Percentiles rank a stretch among this genome's conserved stretches.
Evolutionary conservation across 257 asterid species (phyloP).

Genomic region (Solanum ahanhuiri): DNA sequence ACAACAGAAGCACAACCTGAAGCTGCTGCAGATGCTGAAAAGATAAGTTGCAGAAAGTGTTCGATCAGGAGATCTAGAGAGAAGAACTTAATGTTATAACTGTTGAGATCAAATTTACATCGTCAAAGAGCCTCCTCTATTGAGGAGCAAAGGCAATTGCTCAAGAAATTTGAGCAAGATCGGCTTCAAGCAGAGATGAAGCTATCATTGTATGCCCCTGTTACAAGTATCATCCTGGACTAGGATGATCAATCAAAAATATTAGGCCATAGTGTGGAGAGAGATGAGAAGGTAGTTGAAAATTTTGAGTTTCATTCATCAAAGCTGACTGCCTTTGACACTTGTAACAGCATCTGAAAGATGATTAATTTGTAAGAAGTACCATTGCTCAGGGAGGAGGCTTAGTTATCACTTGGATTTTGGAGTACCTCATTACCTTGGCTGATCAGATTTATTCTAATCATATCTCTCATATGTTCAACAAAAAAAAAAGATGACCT

Average conservation of each 20-base stretch:
- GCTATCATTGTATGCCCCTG: slow-evolving; percentile 73
- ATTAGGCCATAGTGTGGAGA: slow-evolving; percentile 60
- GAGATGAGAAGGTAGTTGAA: slow-evolving; percentile 34
- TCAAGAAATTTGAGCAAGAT: slow-evolving; percentile 51
- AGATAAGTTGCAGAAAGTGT: slow-evolving; percentile 42
- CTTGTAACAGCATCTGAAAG: slow-evolving; percentile 53
- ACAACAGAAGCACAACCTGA: slow-evolving; percentile 36
- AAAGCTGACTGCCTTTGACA: slow-evolving; percentile 26
- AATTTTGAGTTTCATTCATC: slow-evolving; percentile 38
- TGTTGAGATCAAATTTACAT: slow-evolving; percentile 42
- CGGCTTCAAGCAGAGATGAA: slow-evolving; percentile 55
- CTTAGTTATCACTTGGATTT: not conserved
- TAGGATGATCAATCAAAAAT: slow-evolving; percentile 51
- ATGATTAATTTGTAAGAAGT: slow-evolving; percentile 23
- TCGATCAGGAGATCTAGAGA: slow-evolving; percentile 39
- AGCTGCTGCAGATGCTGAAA: slow-evolving; percentile 40
- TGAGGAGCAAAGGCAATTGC: slow-evolving; percentile 36
- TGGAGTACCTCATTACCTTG: not conserved
- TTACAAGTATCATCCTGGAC: slow-evolving; percentile 56
- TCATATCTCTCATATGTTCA: not conserved
- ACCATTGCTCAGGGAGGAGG: not conserved
- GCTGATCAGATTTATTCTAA: not conserved
- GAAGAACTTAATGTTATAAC: slow-evolving; percentile 57
- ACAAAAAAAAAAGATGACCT: not conserved
- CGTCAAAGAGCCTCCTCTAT: slow-evolving; percentile 27